phyloP scores from a whole-genome alignment of 2,329 filamentous ascomycete species.

The Claviceps capensis region DNA sequence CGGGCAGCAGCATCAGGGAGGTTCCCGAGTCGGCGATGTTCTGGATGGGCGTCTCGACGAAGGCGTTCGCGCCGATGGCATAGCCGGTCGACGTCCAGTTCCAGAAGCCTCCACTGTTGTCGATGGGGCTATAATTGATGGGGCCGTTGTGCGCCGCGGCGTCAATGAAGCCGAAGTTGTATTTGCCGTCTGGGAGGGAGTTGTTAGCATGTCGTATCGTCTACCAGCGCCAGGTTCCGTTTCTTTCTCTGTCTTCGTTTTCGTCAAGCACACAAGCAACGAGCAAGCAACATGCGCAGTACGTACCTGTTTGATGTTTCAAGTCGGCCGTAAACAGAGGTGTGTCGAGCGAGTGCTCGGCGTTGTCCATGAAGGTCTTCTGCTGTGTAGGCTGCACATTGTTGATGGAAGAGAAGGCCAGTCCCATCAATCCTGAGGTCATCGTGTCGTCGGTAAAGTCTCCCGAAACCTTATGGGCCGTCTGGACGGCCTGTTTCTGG shows the following conservation, averaged over 20 bases:
- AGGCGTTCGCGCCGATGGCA: constrained; percentile 7
- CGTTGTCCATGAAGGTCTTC: constrained; percentile 29
- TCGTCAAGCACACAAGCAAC: no score
- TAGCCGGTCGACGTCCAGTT: constrained; percentile 12
- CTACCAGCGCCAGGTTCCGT: no score
- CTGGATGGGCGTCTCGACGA: constrained; percentile 25
- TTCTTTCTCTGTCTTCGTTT: no score
- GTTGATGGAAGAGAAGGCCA: constrained; percentile 29
- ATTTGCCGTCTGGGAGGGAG: constrained; percentile 36
- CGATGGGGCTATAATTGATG: constrained; percentile 48
- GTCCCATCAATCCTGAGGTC: constrained; percentile 27
- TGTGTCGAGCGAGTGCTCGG: constrained; percentile 8
- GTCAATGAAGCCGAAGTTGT: constrained; percentile 64
- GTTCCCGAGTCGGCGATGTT: constrained; percentile 47
- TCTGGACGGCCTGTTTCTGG: constrained; percentile 27
- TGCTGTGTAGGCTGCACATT: constrained; percentile 25
- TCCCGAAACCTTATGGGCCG: constrained; percentile 25
- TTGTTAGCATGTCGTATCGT: neutral
- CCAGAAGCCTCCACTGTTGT: constrained; percentile 54
- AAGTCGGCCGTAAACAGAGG: constrained; percentile 56
- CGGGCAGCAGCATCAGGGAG: constrained; percentile 45
- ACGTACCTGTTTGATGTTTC: constrained; percentile 28
- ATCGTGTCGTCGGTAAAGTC: constrained; percentile 28
- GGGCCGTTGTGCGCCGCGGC: constrained; percentile 45
- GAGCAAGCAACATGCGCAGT: no score